Evolutionary conservation across 306 rosid species (phyloP), one percentile per base, ranked within the genome.

Genomic region (Rosa persica): DNA sequence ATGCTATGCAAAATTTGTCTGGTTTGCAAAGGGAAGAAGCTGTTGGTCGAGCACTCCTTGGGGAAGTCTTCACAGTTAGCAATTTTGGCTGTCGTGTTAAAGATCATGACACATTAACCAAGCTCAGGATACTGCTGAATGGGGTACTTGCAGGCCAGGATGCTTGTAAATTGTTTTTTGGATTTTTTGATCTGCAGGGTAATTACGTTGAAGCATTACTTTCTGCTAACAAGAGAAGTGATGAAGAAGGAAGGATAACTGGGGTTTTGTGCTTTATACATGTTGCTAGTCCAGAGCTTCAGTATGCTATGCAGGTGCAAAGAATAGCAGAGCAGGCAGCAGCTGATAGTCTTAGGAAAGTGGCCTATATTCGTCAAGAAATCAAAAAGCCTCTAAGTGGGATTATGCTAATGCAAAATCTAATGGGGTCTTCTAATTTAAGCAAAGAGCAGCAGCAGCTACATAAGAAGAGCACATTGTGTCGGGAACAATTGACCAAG

Each of bases 221-320:
- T 47, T 76, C 86, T 23, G 86, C 84, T 8, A 77, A 55, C 77
- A 82, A 73, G 61, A 66, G 89, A 74, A 74, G 67, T 36, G 76
- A 86, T 74, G 48, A 70, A 27, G 76, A 80, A 51, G 89, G 89
- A 62, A 80, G 48, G 72, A 70, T 82, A 54, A 77, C 73, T 54
- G 86, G 89, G 78, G 86, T 83, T 55, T 55, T 86, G 75, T 82
- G 81, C 70, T 86, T 86, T 81, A 73, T 86, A 81, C 82, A 82
- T 43, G 65, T 82, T 75, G 73, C 89, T 67, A 80, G 86, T 80
- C 80, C 82, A 46, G 89, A 86, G 67, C 86, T 86, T 74, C 70
- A 82, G 67, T 77, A 77, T 80, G 83, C 84, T 77, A 61, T 80
- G 70, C 86, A 86, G 78, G 79, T 82, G 54, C 89, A 86, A 75